These are phyloP conservation scores for Apiospora rasikravindrae DNA, from an alignment of 2,329 filamentous ascomycete species.

Conservation along the genomic window DNA sequence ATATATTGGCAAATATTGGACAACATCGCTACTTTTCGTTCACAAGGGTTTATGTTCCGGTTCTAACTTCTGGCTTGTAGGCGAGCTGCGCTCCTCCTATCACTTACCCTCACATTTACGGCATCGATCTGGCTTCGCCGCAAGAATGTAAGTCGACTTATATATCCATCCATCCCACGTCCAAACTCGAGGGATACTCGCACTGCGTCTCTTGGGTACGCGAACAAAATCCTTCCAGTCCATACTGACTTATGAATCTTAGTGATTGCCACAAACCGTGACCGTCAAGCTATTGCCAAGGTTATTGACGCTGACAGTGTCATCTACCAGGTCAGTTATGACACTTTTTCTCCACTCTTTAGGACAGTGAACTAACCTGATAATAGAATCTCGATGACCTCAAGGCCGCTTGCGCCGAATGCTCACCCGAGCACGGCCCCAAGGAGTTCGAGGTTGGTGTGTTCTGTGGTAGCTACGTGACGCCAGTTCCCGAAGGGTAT, in stretches of 20 bases:
- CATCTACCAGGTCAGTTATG: slow-evolving; percentile 54
- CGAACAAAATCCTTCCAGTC: background rate
- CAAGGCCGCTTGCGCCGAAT: slow-evolving; percentile 77
- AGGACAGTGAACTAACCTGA: background rate
- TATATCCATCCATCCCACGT: background rate
- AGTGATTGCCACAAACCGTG: slow-evolving; percentile 36
- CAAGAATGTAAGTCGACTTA: slow-evolving; percentile 48
- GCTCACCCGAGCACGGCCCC: slow-evolving; percentile 62
- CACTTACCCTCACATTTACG: slow-evolving; percentile 86
- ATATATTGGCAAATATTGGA: no score
- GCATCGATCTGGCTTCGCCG: slow-evolving; percentile 70
- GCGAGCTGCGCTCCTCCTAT: slow-evolving; percentile 80
- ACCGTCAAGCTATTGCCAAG: slow-evolving; percentile 46
- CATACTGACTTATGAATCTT: background rate
- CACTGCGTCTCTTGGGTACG: background rate
- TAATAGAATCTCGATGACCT: slow-evolving; percentile 75
- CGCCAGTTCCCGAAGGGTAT: slow-evolving; percentile 78
- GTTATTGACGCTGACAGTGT: slow-evolving; percentile 74
- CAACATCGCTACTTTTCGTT: background rate
- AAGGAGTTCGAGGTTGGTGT: slow-evolving; percentile 87
- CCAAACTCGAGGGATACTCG: background rate
- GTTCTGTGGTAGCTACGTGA: slow-evolving; percentile 87
- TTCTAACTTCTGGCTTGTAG: background rate
- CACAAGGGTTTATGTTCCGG: background rate
- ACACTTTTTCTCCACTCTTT: background rate